Percentiles rank a stretch among this genome's conserved stretches.
Evolutionary conservation across 331 rosid species (phyloP).

Genomic region (Rhamnella rubrinervis): DNA sequence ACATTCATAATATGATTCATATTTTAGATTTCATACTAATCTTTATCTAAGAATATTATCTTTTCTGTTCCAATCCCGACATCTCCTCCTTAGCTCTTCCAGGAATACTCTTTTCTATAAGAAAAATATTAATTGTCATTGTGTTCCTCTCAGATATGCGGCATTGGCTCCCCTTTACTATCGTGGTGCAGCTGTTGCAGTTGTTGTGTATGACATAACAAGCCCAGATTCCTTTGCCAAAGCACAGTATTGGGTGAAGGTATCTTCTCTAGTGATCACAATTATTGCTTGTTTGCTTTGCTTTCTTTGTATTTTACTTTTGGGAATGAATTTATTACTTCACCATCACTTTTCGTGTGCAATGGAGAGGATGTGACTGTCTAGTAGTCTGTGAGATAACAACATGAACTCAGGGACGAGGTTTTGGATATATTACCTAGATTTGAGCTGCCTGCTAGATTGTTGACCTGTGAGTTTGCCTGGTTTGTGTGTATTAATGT

Average conservation of each 20-base stretch:
- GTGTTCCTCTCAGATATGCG: constrained; percentile 68
- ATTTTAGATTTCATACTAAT: background rate
- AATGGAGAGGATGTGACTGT: background rate
- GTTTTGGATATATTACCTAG: too few species aligned
- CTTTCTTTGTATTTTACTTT: background rate
- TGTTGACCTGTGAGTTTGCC: too few species aligned
- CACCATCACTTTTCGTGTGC: background rate
- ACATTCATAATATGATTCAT: background rate
- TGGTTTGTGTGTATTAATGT: too few species aligned
- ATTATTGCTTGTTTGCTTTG: background rate
- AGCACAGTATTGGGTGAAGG: constrained; percentile 99
- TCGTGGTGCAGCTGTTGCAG: constrained; percentile 97
- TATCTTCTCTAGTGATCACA: constrained; percentile 24
- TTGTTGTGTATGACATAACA: constrained; percentile 93
- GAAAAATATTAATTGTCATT: constrained; percentile 21
- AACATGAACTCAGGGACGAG: background rate
- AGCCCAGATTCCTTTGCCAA: constrained; percentile 88
- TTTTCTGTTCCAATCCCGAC: constrained; percentile 2
- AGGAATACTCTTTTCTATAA: constrained; percentile 19
- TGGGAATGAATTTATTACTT: background rate
- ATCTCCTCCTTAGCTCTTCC: background rate
- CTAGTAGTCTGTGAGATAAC: background rate
- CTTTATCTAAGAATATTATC: background rate
- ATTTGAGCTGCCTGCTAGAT: too few species aligned
- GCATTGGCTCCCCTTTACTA: constrained; percentile 96